Percentiles rank a stretch among this genome's conserved stretches.
These are phyloP conservation scores for Stachybotrys elegans DNA, from an alignment of 2,329 filamentous ascomycete genomes.

Conservation along the genomic window DNA sequence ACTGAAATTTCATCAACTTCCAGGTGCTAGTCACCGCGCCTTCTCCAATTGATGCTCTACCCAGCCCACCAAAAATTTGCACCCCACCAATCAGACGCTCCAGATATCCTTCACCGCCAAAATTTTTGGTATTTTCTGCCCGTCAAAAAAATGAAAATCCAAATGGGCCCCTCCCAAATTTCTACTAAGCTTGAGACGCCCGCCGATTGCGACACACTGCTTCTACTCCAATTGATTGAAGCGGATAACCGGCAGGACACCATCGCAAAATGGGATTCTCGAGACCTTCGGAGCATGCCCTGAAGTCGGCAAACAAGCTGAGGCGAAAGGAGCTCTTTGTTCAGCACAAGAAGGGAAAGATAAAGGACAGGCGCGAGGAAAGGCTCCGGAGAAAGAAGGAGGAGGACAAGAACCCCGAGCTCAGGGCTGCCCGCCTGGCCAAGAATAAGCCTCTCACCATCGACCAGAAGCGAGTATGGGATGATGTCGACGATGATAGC, in stretches of 20 bases:
- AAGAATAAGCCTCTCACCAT: constrained; percentile 77
- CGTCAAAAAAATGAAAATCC: constrained; percentile 13
- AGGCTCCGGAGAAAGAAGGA: constrained; percentile 77
- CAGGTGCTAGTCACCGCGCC: too few species aligned
- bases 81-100: constrained; percentile 18
- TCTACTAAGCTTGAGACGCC: too few species aligned
- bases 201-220: constrained; percentile 3
- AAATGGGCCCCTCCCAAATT: constrained; percentile 12
- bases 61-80: too few species aligned
- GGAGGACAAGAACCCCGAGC: constrained; percentile 75
- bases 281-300: constrained; percentile 29
- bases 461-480: constrained; percentile 87
- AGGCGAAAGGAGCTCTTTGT: constrained; percentile 74
- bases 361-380: constrained; percentile 69
- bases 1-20: too few species aligned
- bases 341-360: constrained; percentile 71
- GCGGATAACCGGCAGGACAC: constrained; percentile 5
- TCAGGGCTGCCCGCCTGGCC: constrained; percentile 67
- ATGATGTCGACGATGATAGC: constrained; percentile 63
- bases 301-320: constrained; percentile 67
- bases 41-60: too few species aligned
- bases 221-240: background rate
- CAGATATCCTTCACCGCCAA: constrained; percentile 29
- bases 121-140: constrained; percentile 31
- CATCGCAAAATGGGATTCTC: constrained; percentile 24